These are phyloP conservation scores for Glycine latifolia DNA, from an alignment of 306 rosid species.

Conservation along the genomic window DNA sequence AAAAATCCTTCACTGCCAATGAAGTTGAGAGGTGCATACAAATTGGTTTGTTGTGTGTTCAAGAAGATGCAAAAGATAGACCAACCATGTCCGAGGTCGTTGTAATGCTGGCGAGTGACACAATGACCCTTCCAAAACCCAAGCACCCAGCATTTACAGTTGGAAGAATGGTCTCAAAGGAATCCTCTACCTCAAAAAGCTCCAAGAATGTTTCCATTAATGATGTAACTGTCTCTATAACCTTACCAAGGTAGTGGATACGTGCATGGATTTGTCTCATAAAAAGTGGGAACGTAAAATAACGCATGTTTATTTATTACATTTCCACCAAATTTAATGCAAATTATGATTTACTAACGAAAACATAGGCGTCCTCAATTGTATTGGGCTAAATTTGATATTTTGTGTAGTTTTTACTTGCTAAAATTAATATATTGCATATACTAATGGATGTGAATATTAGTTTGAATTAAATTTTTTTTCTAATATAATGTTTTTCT, in stretches of 20 bases:
- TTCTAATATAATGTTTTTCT: no score
- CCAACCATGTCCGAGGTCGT: slow-evolving; percentile 57
- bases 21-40: slow-evolving; percentile 55
- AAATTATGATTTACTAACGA: no score
- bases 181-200: slow-evolving; percentile 10
- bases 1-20: background rate
- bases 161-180: background rate
- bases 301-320: no score
- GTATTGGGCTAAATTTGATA: no score
- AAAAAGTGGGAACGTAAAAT: no score
- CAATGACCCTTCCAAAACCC: slow-evolving; percentile 50
- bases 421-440: no score
- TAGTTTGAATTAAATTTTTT: no score
- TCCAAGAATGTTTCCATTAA: slow-evolving; percentile 38
- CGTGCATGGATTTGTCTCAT: no score
- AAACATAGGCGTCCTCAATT: no score
- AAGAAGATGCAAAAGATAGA: slow-evolving; percentile 55
- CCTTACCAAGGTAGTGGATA: background rate
- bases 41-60: slow-evolving; percentile 60
- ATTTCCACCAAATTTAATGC: no score
- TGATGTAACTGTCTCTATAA: slow-evolving; percentile 1
- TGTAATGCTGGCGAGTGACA: slow-evolving; percentile 48
- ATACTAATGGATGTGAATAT: no score
- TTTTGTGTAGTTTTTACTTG: no score
- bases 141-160: slow-evolving; percentile 50